These are phyloP conservation scores for Jatropha multifida DNA, from an alignment of 441 rosid species.

Conservation along the genomic window DNA sequence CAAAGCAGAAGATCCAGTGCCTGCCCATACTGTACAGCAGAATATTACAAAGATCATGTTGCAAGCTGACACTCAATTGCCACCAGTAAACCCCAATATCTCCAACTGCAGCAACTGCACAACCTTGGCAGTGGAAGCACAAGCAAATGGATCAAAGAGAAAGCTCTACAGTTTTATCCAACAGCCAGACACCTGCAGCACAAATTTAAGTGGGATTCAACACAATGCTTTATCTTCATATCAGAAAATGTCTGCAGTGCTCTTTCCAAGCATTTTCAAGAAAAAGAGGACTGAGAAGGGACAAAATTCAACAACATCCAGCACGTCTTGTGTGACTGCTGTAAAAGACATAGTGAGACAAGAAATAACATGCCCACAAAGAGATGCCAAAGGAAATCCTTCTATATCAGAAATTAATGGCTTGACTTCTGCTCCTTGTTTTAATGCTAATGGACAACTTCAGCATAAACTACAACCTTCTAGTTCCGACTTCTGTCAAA, in stretches of 20 bases:
- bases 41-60: conserved; percentile 16
- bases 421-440: conserved; percentile 28
- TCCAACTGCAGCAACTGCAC: conserved; percentile 27
- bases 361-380: conserved; percentile 23
- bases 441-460: conserved; percentile 17
- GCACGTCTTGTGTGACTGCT: conserved; percentile 33
- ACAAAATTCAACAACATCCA: conserved; percentile 33
- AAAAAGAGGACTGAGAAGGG: conserved; percentile 53
- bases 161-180: conserved; percentile 21
- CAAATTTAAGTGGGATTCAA: conserved; percentile 36
- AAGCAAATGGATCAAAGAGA: conserved; percentile 34
- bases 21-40: conserved; percentile 18
- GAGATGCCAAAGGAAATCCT: conserved; percentile 14
- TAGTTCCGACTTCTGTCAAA: conserved; percentile 30
- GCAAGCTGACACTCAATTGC: conserved; percentile 25
- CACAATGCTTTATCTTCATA: conserved; percentile 41
- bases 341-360: conserved; percentile 18
- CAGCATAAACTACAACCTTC: conserved; percentile 34
- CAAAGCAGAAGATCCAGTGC: conserved; percentile 24
- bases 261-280: conserved; percentile 36
- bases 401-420: conserved; percentile 21
- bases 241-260: conserved; percentile 32
- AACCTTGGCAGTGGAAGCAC: conserved; percentile 27
- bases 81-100: conserved; percentile 26
- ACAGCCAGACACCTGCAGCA: conserved; percentile 30